Base-by-base conservation (phyloP, 352 stramenopile species). In the Pythium aristosporum region DNA sequence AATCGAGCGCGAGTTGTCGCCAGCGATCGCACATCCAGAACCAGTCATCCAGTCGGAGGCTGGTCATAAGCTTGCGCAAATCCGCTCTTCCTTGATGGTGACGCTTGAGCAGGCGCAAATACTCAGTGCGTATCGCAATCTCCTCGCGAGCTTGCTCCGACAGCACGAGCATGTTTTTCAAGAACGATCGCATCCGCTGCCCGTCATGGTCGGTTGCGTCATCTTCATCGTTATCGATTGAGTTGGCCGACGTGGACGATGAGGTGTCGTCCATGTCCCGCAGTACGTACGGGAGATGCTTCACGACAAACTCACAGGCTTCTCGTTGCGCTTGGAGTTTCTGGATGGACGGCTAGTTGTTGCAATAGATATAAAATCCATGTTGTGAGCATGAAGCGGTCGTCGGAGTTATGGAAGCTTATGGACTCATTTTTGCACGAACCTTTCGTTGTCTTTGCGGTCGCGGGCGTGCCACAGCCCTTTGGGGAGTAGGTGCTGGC, bases 61-160 rank as follows among this genome's bases (percentile, higher is more conserved):
- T n/a, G n/a, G n/a, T n/a, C n/a, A n/a, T n/a, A n/a, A 61, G 43
- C 25, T 61, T 61, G n/a, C n/a, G 34, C 6, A 58, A 63, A 36
- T 20, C 50, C 49, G 36, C 36, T 7, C 7, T 41, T 7, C 36
- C 12, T 41, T 41, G 7, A 12, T 41, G 12, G 36, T 41, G 36
- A 12, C 7, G 7, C 12, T 7, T 41, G 12, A 41, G 36, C 36
- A 41, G 36, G 7, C 36, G 36, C 12, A 41, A 41, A 41, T 41
- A 41, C 12, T 41, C 36, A 12, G 36, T 41, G 36, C 36, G 36
- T 41, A 12, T 41, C 36, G 36, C 36, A 41, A 7, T 7, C 36
- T 41, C 36, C 7, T 41, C 7, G 7, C 7, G 36, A 7, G 36
- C 12, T 41, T 41, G 12, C 36, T 41, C 36, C 7, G 36, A 12